phyloP scores from a whole-genome alignment of 306 rosid species.

The Fagus crenata region DNA sequence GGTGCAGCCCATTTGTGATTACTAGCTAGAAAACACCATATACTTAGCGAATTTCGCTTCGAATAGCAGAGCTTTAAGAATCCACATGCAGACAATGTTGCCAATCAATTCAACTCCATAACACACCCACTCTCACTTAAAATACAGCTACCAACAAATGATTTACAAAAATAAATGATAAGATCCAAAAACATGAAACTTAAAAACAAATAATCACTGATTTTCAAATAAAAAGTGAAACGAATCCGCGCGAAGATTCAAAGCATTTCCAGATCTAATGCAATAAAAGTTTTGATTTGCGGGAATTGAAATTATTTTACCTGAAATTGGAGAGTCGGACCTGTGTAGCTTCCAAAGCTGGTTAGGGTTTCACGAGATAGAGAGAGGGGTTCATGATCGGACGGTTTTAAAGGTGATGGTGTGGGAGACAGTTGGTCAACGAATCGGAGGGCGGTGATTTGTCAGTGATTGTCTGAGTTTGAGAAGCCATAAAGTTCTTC shows the following conservation, averaged over 20 bases:
- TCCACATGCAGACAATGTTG: slow-evolving; percentile 12
- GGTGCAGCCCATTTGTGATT: not conserved
- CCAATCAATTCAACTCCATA: slow-evolving; percentile 21
- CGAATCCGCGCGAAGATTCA: too few relatives aligned
- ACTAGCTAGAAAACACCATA: not conserved
- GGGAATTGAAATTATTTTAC: slow-evolving; percentile 31
- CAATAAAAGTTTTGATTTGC: not conserved
- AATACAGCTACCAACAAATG: not conserved
- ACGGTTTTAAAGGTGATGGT: slow-evolving; percentile 16
- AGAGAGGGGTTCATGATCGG: slow-evolving; percentile 19
- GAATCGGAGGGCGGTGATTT: slow-evolving; percentile 12
- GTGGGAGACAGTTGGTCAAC: slow-evolving; percentile 25
- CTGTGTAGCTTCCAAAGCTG: slow-evolving; percentile 19
- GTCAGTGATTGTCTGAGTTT: not conserved
- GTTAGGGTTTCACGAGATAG: slow-evolving; percentile 49
- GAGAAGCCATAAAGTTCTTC: too few relatives aligned
- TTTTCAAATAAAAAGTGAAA: not conserved
- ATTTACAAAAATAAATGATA: not conserved
- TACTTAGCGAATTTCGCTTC: not conserved
- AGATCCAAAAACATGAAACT: not conserved
- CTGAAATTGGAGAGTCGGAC: slow-evolving; percentile 12
- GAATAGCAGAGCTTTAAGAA: not conserved
- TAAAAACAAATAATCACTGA: not conserved
- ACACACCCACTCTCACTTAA: slow-evolving; percentile 12
- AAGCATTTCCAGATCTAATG: slow-evolving; percentile 36